Evolutionary conservation across 2,329 filamentous ascomycete genomes (phyloP), one percentile per base, ranked within the genome.

Genomic region (Fusarium concolor): DNA sequence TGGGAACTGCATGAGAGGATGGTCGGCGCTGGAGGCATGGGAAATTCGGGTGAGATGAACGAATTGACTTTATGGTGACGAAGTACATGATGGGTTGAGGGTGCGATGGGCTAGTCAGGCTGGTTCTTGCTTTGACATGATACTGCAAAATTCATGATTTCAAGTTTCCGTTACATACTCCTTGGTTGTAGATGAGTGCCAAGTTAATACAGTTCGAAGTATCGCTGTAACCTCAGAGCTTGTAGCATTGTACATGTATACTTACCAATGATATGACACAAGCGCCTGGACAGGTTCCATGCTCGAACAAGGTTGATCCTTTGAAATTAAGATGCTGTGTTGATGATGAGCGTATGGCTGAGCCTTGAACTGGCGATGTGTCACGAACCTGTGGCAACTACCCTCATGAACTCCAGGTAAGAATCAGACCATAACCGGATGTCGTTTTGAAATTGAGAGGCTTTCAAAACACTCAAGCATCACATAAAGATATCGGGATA

Each of bases 121-220:
- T 60, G 54, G 60, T 72, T 45, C 55, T 72, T 72, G 63, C 51
- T 59, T 67, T 68, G 66, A 65, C 60, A 59, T 47, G 57, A 66
- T 39, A 54, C 42, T 62, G 43, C 56, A 54, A 71, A 71, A 46
- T 69, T 57, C 53, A 71, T 60, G 56, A 71, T 70, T 63, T 62
- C 38, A 51, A 62, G 29, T 44, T 65, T 45, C 24, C 28, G 41
- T 26, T 24, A 35, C 42, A 31, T 26, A 28, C 26, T 52, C 9
- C 15, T 59, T 42, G 26, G 41, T 18, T 18, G n/a, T 20, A n/a
- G 12, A 33, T 38, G 17, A 28, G 12, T 18, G 14, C 39, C 29
- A 51, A 20, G 33, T 15, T 52, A 15, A 44, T 56, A 39, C 14
- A 20, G n/a, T 41, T 18, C 3, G 22, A 17, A 22, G 15, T 28